These are phyloP conservation scores for Trametes polyzona DNA, from an alignment of 1,284 basidiomycete species.

Conservation along the genomic window DNA sequence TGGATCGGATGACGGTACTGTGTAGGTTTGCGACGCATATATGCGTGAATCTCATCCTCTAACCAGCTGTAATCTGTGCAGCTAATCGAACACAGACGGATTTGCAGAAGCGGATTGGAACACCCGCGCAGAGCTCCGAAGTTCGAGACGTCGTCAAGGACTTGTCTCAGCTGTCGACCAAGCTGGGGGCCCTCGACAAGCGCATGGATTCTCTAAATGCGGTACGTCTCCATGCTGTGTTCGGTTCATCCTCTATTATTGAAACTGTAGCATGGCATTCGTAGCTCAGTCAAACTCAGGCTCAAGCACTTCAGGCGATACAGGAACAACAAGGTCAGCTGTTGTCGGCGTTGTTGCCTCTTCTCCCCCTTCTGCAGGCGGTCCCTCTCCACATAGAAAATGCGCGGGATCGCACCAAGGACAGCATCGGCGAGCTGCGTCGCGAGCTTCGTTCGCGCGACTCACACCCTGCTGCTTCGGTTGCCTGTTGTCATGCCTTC, in stretches of 20 bases:
- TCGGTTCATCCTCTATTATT: background rate
- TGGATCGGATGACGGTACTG: conserved; percentile 41
- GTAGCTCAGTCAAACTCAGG: conserved; percentile 44
- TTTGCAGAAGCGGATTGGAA: conserved; percentile 59
- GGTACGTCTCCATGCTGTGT: conserved; percentile 38
- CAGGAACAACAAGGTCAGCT: conserved; percentile 59
- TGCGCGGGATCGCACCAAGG: conserved; percentile 46
- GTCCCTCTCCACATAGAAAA: conserved; percentile 60
- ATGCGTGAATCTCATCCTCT: conserved; percentile 3
- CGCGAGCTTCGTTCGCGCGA: background rate
- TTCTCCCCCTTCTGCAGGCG: conserved; percentile 60
- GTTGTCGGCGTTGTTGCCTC: conserved; percentile 52
- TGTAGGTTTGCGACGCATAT: conserved; percentile 31
- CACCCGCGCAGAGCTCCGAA: conserved; percentile 52
- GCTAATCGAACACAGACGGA: conserved; percentile 64
- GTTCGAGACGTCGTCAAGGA: conserved; percentile 46
- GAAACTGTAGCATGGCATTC: conserved; percentile 18
- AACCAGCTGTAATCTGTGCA: conserved; percentile 22
- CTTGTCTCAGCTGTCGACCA: conserved; percentile 40
- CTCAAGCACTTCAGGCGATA: conserved; percentile 55
- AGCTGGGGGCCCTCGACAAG: conserved; percentile 54
- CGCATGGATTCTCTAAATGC: conserved; percentile 59
- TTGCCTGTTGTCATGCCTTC: background rate
- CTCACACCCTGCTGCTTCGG: background rate
- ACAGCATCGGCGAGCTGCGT: conserved; percentile 35